phyloP scores from a whole-genome alignment of 1,139 yeast species.

The Pichia kudriavzevii region DNA sequence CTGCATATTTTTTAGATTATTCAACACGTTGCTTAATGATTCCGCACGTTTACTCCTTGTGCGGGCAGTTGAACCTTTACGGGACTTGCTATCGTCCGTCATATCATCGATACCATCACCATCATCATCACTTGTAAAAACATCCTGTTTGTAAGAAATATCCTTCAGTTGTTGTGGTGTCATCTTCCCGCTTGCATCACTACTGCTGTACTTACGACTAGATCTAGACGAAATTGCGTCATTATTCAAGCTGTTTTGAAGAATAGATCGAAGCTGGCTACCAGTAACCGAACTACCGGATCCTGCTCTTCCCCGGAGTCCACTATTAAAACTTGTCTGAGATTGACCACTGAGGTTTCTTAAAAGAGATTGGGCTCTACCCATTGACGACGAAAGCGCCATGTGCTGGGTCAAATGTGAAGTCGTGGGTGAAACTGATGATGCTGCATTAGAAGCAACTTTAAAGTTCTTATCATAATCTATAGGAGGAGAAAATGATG shows the following conservation, averaged over 20 bases:
- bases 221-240: background rate
- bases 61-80: background rate
- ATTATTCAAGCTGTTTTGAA: constrained; percentile 8
- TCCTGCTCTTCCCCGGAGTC: constrained; percentile 11
- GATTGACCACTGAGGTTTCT: constrained; percentile 10
- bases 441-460: too few relatives aligned
- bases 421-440: constrained; percentile 1
- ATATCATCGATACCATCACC: constrained; percentile 18
- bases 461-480: too few relatives aligned
- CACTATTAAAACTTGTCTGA: background rate
- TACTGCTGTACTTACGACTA: background rate
- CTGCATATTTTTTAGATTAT: constrained; percentile 9
- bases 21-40: constrained; percentile 4
- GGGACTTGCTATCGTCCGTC: too few relatives aligned
- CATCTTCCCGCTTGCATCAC: constrained; percentile 4
- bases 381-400: constrained; percentile 3
- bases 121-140: constrained; percentile 49
- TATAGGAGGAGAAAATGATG: too few relatives aligned
- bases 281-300: constrained; percentile 11
- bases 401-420: background rate
- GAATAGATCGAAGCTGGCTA: constrained; percentile 6
- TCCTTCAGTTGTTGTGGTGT: constrained; percentile 20
- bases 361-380: constrained; percentile 9
- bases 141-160: constrained; percentile 40
- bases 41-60: background rate